phyloP scores from a whole-genome alignment of 768 basidiomycete genomes.

The Hygrocybe coccinea region DNA sequence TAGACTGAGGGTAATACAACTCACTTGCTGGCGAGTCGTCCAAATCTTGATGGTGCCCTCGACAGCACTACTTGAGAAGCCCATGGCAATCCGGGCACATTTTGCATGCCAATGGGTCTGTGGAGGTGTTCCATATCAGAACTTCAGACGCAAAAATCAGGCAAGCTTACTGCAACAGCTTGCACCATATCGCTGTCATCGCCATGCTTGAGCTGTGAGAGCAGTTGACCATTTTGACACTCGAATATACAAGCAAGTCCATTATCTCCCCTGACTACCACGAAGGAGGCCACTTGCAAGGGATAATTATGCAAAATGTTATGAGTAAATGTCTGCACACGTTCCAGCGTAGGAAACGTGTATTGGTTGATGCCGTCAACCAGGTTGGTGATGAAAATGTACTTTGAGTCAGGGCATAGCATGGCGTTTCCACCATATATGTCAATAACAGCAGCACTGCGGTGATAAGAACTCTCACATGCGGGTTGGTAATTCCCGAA shows the following conservation, averaged over 20 bases:
- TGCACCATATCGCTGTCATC: not conserved
- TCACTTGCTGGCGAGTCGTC: not conserved
- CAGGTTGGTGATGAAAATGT: not conserved
- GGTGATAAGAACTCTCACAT: no score
- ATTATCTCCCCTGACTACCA: not conserved
- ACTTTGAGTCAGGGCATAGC: not conserved
- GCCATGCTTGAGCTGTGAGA: not conserved
- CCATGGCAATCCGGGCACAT: not conserved
- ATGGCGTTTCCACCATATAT: not conserved
- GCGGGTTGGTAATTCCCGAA: no score
- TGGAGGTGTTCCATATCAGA: not conserved
- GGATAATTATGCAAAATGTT: not conserved
- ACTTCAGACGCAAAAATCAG: not conserved
- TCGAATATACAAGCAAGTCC: not conserved
- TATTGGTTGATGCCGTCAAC: not conserved
- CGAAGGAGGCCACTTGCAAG: not conserved
- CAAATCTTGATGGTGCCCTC: not conserved
- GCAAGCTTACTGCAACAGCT: not conserved
- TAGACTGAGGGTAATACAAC: not conserved
- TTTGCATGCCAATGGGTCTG: not conserved
- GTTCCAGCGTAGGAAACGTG: not conserved
- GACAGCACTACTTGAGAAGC: not conserved
- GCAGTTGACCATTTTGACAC: not conserved
- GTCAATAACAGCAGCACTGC: no score
- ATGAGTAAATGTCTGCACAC: not conserved